Evolutionary conservation across 331 rosid species (phyloP).

Genomic region (Phaseolus coccineus): DNA sequence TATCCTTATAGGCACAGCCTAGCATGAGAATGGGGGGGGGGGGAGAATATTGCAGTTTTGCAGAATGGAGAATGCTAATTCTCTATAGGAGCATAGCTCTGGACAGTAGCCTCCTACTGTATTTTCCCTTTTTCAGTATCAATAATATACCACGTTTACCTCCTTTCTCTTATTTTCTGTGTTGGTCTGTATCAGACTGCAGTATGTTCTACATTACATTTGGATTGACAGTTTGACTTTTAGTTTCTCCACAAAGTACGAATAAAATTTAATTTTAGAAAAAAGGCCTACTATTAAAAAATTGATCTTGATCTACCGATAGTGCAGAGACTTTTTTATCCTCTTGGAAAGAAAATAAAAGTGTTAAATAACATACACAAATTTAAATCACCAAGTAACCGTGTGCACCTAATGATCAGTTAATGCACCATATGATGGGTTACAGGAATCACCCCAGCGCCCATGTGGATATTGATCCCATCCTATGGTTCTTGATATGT

Average conservation of each 20-base stretch:
- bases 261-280: background rate
- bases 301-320: background rate
- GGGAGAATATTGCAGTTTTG: too few relatives aligned
- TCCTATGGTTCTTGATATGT: conserved; percentile 91
- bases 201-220: too few relatives aligned
- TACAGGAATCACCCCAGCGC: conserved; percentile 91
- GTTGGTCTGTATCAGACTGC: too few relatives aligned
- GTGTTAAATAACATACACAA: conserved; percentile 1
- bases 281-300: background rate
- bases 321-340: conserved; percentile 9
- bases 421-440: conserved; percentile 93
- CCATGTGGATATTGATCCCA: conserved; percentile 99
- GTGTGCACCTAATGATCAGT: conserved; percentile 81
- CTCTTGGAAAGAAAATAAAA: conserved; percentile 6
- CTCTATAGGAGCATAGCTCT: too few relatives aligned
- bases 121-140: too few relatives aligned
- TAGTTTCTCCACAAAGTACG: background rate
- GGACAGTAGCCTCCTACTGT: too few relatives aligned
- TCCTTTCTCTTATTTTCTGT: too few relatives aligned
- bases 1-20: too few relatives aligned
- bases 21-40: too few relatives aligned
- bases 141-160: too few relatives aligned
- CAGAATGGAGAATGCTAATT: too few relatives aligned
- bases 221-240: too few relatives aligned
- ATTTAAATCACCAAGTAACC: conserved; percentile 30